phyloP scores from a whole-genome alignment of 805 yeast species.

The Lipomyces chichibuensis region DNA sequence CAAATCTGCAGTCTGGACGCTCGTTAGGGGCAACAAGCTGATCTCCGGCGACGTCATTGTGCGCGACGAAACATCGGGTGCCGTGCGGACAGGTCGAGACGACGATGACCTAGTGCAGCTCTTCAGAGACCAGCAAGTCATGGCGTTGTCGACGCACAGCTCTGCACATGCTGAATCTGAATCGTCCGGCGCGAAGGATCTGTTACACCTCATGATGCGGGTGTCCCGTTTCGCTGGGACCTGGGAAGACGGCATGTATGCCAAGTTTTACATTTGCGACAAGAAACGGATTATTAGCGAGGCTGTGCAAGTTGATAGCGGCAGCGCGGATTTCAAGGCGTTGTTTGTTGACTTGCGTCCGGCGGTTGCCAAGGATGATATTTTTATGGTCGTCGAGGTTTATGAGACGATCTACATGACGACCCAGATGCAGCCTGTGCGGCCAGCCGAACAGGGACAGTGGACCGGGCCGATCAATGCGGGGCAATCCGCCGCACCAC shows the following conservation, averaged over 20 bases:
- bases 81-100: constrained; percentile 36
- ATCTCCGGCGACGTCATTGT: constrained; percentile 43
- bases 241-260: constrained; percentile 45
- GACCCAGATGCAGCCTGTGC: constrained; percentile 6
- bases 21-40: constrained; percentile 41
- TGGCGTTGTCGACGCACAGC: constrained; percentile 57
- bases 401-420: constrained; percentile 52
- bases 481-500: not conserved
- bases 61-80: constrained; percentile 41
- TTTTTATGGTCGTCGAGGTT: constrained; percentile 74
- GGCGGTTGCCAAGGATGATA: constrained; percentile 58
- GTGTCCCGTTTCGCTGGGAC: constrained; percentile 53
- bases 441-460: constrained; percentile 40
- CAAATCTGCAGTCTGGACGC: constrained; percentile 42
- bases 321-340: constrained; percentile 46
- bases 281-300: constrained; percentile 69
- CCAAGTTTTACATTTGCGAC: constrained; percentile 63
- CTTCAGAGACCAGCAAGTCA: constrained; percentile 67
- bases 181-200: constrained; percentile 34
- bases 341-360: constrained; percentile 76
- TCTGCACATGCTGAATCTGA: not conserved
- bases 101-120: constrained; percentile 55
- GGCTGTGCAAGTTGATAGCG: constrained; percentile 61
- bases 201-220: constrained; percentile 74
- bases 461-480: too few species aligned